These are phyloP conservation scores for Castanea mollissima DNA, from an alignment of 306 rosid species.

Conservation along the genomic window DNA sequence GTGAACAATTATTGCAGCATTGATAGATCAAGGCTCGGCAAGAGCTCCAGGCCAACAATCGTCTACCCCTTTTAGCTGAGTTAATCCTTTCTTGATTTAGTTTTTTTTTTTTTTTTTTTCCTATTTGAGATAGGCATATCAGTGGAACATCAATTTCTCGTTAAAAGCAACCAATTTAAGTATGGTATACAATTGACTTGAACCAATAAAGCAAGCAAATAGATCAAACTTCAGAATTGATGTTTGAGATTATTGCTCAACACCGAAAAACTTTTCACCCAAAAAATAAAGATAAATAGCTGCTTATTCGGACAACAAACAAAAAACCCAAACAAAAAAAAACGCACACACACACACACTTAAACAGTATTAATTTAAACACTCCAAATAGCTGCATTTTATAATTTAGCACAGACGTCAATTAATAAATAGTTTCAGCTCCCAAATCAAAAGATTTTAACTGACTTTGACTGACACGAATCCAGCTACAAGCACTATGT, in stretches of 20 bases:
- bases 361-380: not conserved
- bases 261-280: not conserved
- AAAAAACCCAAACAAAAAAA: too few species aligned
- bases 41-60: not conserved
- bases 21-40: not conserved
- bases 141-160: not conserved
- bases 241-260: not conserved
- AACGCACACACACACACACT: not conserved
- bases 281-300: not conserved
- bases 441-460: not conserved
- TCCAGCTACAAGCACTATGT: not conserved
- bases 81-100: not conserved
- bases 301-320: not conserved
- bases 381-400: not conserved
- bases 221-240: not conserved
- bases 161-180: not conserved
- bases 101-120: not conserved
- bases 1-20: not conserved
- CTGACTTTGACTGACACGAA: not conserved
- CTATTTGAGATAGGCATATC: not conserved
- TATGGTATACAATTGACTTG: not conserved
- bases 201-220: not conserved
- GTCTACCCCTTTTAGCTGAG: not conserved
- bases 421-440: not conserved
- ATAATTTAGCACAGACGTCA: not conserved